These are phyloP conservation scores for Aspergillaceae sp. DNA, from an alignment of 2,329 filamentous ascomycete genomes.

Conservation along the genomic window DNA sequence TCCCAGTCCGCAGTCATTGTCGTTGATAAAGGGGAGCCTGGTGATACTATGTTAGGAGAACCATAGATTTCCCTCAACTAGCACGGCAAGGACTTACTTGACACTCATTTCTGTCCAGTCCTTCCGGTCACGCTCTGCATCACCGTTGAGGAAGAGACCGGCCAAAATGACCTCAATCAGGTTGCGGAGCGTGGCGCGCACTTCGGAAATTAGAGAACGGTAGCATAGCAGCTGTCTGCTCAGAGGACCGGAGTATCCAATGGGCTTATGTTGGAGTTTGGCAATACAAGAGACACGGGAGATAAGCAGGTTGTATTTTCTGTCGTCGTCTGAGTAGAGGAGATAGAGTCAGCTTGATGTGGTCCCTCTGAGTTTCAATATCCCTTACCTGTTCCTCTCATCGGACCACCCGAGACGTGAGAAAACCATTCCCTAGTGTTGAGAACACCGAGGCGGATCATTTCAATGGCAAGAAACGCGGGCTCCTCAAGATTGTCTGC, in stretches of 20 bases:
- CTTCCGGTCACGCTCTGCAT: constrained; percentile 61
- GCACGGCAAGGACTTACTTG: constrained; percentile 45
- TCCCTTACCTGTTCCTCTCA: constrained; percentile 45
- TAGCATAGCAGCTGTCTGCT: constrained; percentile 84
- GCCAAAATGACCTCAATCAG: constrained; percentile 74
- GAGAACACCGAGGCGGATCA: constrained; percentile 70
- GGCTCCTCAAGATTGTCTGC: constrained; percentile 61
- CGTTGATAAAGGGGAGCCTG: constrained; percentile 37
- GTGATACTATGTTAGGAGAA: constrained; percentile 1
- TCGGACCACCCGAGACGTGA: constrained; percentile 49
- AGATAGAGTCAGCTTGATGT: not conserved
- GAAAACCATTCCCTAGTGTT: constrained; percentile 59
- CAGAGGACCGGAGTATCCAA: constrained; percentile 89
- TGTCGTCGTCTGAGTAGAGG: constrained; percentile 57
- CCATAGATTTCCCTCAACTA: too few species aligned
- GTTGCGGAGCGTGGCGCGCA: constrained; percentile 72
- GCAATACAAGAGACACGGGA: constrained; percentile 78
- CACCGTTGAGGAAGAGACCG: constrained; percentile 71
- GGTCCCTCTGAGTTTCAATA: not conserved
- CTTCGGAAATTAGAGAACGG: constrained; percentile 70
- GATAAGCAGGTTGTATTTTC: constrained; percentile 68
- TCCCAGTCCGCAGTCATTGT: constrained; percentile 40
- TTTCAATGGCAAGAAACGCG: constrained; percentile 73
- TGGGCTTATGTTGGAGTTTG: constrained; percentile 70
- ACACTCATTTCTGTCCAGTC: constrained; percentile 63